Base-by-base conservation (phyloP, 2,329 filamentous ascomycete genomes). In the Fusarium verrucosum region DNA sequence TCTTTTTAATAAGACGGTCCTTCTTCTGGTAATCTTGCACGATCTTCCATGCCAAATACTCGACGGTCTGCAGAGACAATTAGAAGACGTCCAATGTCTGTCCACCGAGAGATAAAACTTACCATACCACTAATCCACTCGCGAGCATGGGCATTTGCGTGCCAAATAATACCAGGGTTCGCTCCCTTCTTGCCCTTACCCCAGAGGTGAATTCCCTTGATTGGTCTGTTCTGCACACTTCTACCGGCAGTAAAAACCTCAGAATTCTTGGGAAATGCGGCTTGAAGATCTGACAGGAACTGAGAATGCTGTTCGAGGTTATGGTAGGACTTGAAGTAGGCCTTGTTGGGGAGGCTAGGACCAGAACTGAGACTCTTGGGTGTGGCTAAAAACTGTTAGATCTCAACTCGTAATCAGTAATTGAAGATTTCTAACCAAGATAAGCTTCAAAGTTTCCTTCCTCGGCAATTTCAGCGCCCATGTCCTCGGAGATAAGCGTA, bases 41-140 rank as follows among this genome's bases (percentile, higher is more conserved):
- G 3, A 70, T 50, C 43, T 69, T 58, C 45, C 63, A 67, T 4
- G 68, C 49, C 57, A 70, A 47, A 14, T 69, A 70, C 26, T 70
- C 68, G 6, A 67, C 65, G 10, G 68, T 70, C 68, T 69, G n/a
- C 3, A 1, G 14, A 1, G 3, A 26, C 6, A 0, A 6, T 54
- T 14, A 66, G 25, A 5, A 23, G 3, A 10, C 14, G 8, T 7
- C 11, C 3, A 3, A 4, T 2, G 4, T 2, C 1, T 10, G 0
- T 7, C 6, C 14, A 3, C 3, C 14, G 5, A 10, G 20, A 0
- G 1, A 3, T 0, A 7, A 4, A 1, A 8, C 51, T 35, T 49
- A 82, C 82, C 76, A 85, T 83, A 11, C 82, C 80, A 7, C 80
- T 80, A 49, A 88, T 85, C 86, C 85, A 88, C 72, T 88, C 85